Conservation (phyloP, 129 eudicot species). For the Lactuca sativa region DNA sequence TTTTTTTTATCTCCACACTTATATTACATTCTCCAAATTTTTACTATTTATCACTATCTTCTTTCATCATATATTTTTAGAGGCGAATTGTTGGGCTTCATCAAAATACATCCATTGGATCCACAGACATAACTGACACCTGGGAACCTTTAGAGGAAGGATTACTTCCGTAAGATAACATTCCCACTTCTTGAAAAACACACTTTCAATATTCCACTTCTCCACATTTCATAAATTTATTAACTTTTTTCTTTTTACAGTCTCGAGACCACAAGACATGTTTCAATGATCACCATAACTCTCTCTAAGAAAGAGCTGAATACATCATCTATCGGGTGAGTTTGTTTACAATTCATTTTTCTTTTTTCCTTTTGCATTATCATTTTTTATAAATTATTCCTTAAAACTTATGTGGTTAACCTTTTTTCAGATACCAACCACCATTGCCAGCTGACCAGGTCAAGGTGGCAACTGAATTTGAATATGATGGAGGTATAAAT, state of each 20-base stretch:
- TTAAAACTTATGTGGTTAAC: conserved; percentile 3
- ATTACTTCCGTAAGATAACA: conserved; percentile 76
- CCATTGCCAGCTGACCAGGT: conserved; percentile 98
- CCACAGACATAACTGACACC: conserved; percentile 91
- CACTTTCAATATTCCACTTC: no score
- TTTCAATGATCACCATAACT: conserved; percentile 83
- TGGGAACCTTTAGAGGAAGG: conserved; percentile 99
- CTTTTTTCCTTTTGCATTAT: not conserved
- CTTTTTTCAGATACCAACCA: conserved; percentile 70
- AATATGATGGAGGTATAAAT: conserved; percentile 79
- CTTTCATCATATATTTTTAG: conserved; percentile 29
- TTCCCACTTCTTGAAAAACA: not conserved
- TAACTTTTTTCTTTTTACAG: conserved; percentile 30
- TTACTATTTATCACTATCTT: not conserved
- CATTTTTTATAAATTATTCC: not conserved
- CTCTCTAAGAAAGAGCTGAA: conserved; percentile 76
- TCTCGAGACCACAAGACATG: conserved; percentile 87
- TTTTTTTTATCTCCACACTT: not conserved
- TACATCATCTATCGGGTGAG: conserved; percentile 73
- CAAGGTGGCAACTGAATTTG: conserved; percentile 63
- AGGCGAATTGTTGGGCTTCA: conserved; percentile 98
- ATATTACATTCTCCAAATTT: no score
- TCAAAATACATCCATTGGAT: conserved; percentile 82
- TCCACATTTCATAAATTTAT: no score
- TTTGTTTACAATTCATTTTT: conserved; percentile 1